A percentile compares a stretch with the other conserved stretches of the same genome.
Conservation (phyloP, 352 stramenopile genomes). For the Phytopythium mirpurense region DNA sequence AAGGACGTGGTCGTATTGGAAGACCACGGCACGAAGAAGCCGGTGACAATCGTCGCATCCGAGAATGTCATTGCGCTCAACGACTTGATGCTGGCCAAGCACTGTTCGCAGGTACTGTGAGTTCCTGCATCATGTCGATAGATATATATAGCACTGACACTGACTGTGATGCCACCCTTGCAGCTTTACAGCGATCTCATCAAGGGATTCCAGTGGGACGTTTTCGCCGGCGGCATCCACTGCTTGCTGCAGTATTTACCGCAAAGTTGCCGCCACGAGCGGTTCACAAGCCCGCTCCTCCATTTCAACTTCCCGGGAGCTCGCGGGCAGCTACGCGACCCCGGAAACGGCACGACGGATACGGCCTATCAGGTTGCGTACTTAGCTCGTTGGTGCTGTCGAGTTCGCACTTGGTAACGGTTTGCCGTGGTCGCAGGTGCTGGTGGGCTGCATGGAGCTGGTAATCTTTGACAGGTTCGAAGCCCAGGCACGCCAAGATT, state of each 20-base stretch:
- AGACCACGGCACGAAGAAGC: constrained; percentile 65
- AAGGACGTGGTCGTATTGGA: constrained; percentile 68
- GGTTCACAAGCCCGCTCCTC: constrained; percentile 60
- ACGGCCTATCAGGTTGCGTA: constrained; percentile 56
- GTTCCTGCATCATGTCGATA: neutral
- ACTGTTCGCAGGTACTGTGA: constrained; percentile 47
- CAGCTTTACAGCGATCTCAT: constrained; percentile 76
- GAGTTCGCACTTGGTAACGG: neutral
- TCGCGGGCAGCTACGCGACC: constrained; percentile 48
- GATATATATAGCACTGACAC: neutral
- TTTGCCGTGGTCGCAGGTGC: constrained; percentile 24
- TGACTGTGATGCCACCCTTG: constrained; percentile 3
- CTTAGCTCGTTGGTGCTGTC: neutral
- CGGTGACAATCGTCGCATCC: constrained; percentile 49
- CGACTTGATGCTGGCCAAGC: constrained; percentile 57
- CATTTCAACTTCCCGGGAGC: constrained; percentile 78
- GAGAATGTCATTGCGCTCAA: constrained; percentile 80
- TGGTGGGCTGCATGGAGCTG: constrained; percentile 71
- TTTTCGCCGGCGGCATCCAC: constrained; percentile 78
- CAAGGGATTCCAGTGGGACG: constrained; percentile 80
- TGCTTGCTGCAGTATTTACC: constrained; percentile 80
- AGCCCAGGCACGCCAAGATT: constrained; percentile 47
- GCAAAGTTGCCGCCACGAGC: constrained; percentile 49
- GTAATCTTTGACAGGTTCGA: constrained; percentile 84
- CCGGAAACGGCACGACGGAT: constrained; percentile 78